Evolutionary conservation across 208 protist species (phyloP), one percentile per base, ranked within the genome.

Genomic region (Balamuthia mandrillaris): DNA sequence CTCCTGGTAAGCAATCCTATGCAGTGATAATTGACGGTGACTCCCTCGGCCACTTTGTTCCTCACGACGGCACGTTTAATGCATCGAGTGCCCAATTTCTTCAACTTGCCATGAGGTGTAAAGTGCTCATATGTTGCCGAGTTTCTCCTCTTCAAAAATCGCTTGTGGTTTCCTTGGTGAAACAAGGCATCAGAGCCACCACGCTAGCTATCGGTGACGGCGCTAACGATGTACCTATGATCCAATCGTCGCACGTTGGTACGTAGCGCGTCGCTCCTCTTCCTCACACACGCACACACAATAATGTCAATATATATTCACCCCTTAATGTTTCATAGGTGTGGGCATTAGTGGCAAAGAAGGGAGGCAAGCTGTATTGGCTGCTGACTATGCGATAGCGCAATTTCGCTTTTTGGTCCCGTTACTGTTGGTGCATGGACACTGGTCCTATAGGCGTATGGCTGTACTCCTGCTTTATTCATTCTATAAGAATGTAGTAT

Each of bases 141-240:
- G 90, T 94, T 12, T 91, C 90, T 27, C 93, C 93, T 27, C 39
- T 87, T 1, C 91, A 94, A 75, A 95, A 95, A 87, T 87, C 54
- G 66, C 37, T 77, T 12, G 87, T 94, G 0, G 92, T 94, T 21
- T 58, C 60, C 10, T 42, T 92, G 16, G 81, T 94, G 31, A 90
- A 92, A 84, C 47, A 89, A 49, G 51, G 56, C 45, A 27, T 79
- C 0, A 78, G 74, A 31, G 63, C 84, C 10, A 95, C 95, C 2
- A 97, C 97, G 21, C 90, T 99, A 0, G 97, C 97, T 5, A 98
- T 99, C 86, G 98, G 98, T 56, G 98, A 99, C 89, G 98, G 98
- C 72, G 97, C 96, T 7, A 99, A 99, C 84, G 98, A 99, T 88
- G 98, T 99, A 3, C 91, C 91, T 21, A 99, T 99, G 98, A 97